These are phyloP conservation scores for Cladosporium sp. DNA, from an alignment of 2,329 filamentous ascomycete genomes.

Conservation along the genomic window DNA sequence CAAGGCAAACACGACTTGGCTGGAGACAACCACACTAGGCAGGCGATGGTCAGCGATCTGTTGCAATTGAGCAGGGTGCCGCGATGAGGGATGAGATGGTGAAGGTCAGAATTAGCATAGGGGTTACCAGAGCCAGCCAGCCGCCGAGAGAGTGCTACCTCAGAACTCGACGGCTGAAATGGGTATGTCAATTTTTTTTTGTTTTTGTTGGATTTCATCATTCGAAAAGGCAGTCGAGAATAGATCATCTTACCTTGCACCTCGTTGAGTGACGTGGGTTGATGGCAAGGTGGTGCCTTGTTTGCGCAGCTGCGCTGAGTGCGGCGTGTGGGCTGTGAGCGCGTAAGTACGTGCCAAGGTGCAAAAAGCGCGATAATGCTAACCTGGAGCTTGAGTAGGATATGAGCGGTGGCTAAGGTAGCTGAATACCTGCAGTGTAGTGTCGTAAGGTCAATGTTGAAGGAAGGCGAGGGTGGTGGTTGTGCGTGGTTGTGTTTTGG, in stretches of 20 bases:
- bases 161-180: neutral
- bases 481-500: neutral
- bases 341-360: neutral
- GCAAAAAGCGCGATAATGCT: neutral
- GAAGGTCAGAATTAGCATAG: neutral
- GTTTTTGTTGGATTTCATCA: neutral
- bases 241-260: neutral
- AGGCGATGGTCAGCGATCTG: neutral
- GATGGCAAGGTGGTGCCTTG: neutral
- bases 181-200: neutral
- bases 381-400: neutral
- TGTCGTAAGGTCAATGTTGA: neutral
- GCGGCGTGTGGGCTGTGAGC: neutral
- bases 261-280: neutral
- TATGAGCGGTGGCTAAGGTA: neutral
- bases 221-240: neutral
- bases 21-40: neutral
- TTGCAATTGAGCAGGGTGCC: neutral
- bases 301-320: neutral
- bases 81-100: neutral
- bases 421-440: neutral
- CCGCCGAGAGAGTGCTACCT: neutral
- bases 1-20: neutral
- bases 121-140: neutral
- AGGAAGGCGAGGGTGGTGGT: neutral